A percentile compares a stretch with the other conserved stretches of the same genome.
These are phyloP conservation scores for Eustoma russellianum DNA, from an alignment of 257 asterid genomes.

Conservation along the genomic window DNA sequence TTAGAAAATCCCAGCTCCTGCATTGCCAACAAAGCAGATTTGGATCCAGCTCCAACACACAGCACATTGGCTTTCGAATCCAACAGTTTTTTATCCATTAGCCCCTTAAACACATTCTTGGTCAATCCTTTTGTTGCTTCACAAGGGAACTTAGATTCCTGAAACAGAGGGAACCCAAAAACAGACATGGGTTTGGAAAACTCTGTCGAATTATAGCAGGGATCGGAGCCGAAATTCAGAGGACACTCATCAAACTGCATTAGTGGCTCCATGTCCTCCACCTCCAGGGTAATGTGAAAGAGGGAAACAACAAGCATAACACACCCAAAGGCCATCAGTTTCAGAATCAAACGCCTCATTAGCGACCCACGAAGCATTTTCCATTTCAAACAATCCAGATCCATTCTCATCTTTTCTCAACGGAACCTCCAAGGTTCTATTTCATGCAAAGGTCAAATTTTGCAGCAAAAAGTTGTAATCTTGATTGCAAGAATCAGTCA, in stretches of 20 bases:
- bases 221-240: constrained; percentile 25
- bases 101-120: constrained; percentile 36
- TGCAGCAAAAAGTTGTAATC: constrained; percentile 18
- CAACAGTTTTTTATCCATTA: constrained; percentile 52
- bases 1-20: constrained; percentile 51
- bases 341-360: constrained; percentile 46
- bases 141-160: constrained; percentile 13
- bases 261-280: constrained; percentile 22
- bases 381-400: constrained; percentile 41
- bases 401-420: constrained; percentile 25
- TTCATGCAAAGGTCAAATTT: constrained; percentile 8
- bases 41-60: constrained; percentile 64
- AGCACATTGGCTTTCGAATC: constrained; percentile 44
- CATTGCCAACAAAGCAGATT: constrained; percentile 41
- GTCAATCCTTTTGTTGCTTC: constrained; percentile 34
- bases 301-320: constrained; percentile 41
- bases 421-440: constrained; percentile 20
- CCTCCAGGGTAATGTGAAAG: constrained; percentile 41
- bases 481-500: constrained; percentile 17
- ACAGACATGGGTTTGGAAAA: constrained; percentile 18
- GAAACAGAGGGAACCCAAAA: constrained; percentile 15
- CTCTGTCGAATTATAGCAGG: constrained; percentile 22
- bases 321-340: constrained; percentile 42
- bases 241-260: constrained; percentile 37
- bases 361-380: constrained; percentile 35